Base-by-base conservation (phyloP, 192 early-diverging fungal genomes). In the Coemansia sp. region DNA sequence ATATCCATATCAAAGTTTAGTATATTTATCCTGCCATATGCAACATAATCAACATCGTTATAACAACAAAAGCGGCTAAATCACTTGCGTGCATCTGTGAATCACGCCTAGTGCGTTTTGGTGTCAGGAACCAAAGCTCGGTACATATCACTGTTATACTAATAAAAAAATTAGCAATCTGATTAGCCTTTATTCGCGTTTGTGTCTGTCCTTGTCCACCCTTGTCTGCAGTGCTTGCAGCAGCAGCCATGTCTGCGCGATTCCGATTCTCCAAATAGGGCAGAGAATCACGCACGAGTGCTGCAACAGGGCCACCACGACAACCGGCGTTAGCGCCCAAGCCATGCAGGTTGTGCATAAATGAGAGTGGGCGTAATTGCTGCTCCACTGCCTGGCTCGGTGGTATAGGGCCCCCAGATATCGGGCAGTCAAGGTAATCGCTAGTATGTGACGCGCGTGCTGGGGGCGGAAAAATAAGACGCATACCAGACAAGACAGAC, bases 1-100 rank as follows among this genome's bases (percentile, higher is more conserved):
- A 79, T 53, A 79, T 79, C 51, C 77, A 74, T 24, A 19, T 75
- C 58, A 68, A 75, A 49, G 58, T 39, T 11, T 69, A 68, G 31
- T 40, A 53, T 39, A 19, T 20, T 45, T 22, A 3, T 20, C 1
- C 24, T 25, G 10, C 22, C 24, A 14, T 24, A 49, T 8, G 14
- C 46, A 49, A 49, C 27, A 10, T 0, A 49, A 12, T 3, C 24
- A 3, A 7, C 11, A 49, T 49, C 24, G 4, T 14, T 24, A 27
- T 11, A 49, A 25, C 46, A 49, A 49, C 14, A n/a, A n/a, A n/a
- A n/a, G n/a, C 46, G 46, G 24, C 10, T 49, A 49, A 49, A 49
- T 20, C 27, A 11, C 24, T 12, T 49, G 24, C 46, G 27, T 12
- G 14, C 17, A 10, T 43, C 19, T 17, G 4, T 27, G 46, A 5